These are phyloP conservation scores for Lodderomyces oxycetoniae DNA, from an alignment of 1,139 yeast genomes.

Conservation along the genomic window DNA sequence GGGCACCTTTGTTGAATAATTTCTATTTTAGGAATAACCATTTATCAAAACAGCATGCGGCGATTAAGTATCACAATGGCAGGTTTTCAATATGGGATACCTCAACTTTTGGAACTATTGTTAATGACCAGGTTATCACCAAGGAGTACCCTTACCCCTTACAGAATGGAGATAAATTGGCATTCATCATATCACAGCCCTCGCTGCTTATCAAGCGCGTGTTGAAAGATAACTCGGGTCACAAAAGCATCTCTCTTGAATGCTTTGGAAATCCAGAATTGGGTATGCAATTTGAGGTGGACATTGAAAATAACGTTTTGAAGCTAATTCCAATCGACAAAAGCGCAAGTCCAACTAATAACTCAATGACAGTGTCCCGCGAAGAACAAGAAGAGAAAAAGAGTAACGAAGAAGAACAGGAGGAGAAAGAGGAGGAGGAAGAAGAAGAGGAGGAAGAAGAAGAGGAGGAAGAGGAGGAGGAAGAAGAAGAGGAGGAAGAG, in stretches of 20 bases:
- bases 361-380: background rate
- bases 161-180: constrained; percentile 23
- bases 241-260: constrained; percentile 17
- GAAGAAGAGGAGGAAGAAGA: constrained; percentile 5
- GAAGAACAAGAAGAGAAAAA: constrained; percentile 2
- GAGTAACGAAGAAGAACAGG: background rate
- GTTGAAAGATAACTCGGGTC: constrained; percentile 9
- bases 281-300: constrained; percentile 22
- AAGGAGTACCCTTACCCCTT: constrained; percentile 20
- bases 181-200: constrained; percentile 31
- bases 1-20: constrained; percentile 25
- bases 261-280: constrained; percentile 24
- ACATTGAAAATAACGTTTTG: constrained; percentile 8
- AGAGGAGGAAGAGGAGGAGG: constrained; percentile 9
- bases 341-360: constrained; percentile 2
- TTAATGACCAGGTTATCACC: constrained; percentile 21
- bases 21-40: constrained; percentile 30
- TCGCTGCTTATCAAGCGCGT: constrained; percentile 20
- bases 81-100: background rate
- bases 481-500: constrained; percentile 9
- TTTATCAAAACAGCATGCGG: constrained; percentile 28
- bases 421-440: constrained; percentile 1
- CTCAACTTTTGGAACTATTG: constrained; percentile 41
- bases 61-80: background rate
- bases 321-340: constrained; percentile 10